phyloP scores from a whole-genome alignment of 345 rosid genomes.

The Erysimum cheiranthoides region DNA sequence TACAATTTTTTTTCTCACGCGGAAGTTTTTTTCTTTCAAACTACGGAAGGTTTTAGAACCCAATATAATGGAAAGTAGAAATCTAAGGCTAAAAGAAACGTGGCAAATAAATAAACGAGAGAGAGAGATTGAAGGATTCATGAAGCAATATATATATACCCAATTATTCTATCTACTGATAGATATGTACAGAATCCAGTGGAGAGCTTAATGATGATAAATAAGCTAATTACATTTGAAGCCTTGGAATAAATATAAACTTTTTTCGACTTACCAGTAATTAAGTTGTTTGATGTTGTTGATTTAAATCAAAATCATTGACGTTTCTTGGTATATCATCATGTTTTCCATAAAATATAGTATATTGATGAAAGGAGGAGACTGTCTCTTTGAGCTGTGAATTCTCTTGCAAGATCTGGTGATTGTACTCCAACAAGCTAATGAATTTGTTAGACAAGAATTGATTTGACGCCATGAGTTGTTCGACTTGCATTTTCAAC shows the following conservation, averaged over 20 bases:
- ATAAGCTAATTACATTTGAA: neutral
- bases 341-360: slow-evolving; percentile 40
- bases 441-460: slow-evolving; percentile 64
- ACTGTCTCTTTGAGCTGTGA: slow-evolving; percentile 62
- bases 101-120: neutral
- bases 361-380: slow-evolving; percentile 55
- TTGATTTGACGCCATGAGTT: slow-evolving; percentile 55
- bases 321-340: slow-evolving; percentile 29
- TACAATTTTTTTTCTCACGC: neutral
- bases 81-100: slow-evolving; percentile 5
- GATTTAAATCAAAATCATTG: slow-evolving; percentile 15
- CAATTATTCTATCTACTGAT: neutral
- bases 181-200: neutral
- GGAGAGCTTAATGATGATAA: neutral
- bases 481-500: slow-evolving; percentile 61
- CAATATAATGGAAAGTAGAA: neutral
- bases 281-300: neutral
- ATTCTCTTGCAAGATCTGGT: slow-evolving; percentile 66
- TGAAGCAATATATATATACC: neutral
- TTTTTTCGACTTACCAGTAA: neutral
- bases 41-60: neutral
- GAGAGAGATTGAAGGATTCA: neutral
- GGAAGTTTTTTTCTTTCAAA: neutral
- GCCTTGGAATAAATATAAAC: neutral
- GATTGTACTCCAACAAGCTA: slow-evolving; percentile 56